Evolutionary conservation across 192 early-diverging fungal species (phyloP), one percentile per base, ranked within the genome.

Genomic region (Backusella tarrabulga): DNA sequence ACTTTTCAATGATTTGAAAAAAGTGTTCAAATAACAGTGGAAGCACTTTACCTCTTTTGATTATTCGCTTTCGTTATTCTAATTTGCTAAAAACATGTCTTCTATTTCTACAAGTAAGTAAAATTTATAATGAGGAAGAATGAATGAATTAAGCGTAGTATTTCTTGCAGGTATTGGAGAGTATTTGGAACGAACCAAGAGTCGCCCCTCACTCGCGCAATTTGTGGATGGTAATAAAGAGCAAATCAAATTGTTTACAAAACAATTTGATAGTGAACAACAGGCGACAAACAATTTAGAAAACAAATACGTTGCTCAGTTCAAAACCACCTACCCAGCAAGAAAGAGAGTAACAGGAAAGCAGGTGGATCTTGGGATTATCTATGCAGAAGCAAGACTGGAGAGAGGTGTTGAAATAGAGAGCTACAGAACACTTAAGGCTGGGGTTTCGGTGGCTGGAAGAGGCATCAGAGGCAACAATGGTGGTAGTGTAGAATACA

Each of bases 81-180:
- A 35, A 68, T 19, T 35, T 68, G 44, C 17, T 68, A 17, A 68
- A 68, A 68, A 17, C 29, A 68, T 68, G 67, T 15, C 67, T 17
- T 68, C 17, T 35, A 68, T 68, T 35, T 68, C 67, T 6, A 68
- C 29, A 68, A 68, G 67, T 68, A 68, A 68, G 67, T 68, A 32
- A 29, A 68, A 36, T 68, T 68, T 35, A 34, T 12, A n/a, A 36
- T 35, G 67, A 68, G 19, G 29, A 68, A 19, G 29, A 32, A 68
- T 68, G 67, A 34, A 35, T 68, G 29, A 32, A 67, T 34, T 68
- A 68, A 68, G 19, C 12, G 29, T 68, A 17, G 29, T 35, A 68
- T 68, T 36, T 35, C 44, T 68, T 68, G 29, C 17, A 68, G 67
- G 67, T 35, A 68, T 36, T 68, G 29, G 35, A 68, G 34, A 68